Evolutionary conservation across 768 basidiomycete species (phyloP), one percentile per base, ranked within the genome.

Genomic region (Rhodotorula paludigena): DNA sequence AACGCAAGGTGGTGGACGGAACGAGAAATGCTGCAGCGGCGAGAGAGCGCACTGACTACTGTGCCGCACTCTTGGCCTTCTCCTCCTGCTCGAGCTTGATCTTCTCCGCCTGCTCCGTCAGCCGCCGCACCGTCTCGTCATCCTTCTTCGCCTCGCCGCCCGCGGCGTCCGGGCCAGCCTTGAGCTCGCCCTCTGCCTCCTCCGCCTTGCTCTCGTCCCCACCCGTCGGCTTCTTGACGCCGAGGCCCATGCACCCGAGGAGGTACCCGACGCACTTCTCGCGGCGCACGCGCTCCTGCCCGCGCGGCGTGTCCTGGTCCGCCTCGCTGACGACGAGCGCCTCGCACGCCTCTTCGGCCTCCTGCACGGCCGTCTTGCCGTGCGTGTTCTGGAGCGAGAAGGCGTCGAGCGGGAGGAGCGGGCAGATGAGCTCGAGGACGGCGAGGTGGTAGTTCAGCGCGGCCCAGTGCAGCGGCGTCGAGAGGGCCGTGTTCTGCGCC

Each of bases 391-490:
- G 39, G 52, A 68, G 49, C 9, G 36, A 30, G 48, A 64, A 66
- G 9, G 59, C 71, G 14, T 33, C 12, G 45, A 53, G n/a, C 2
- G 71, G 66, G 14, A 72, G 57, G 41, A 68, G 60, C 16, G 71
- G 71, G 53, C 71, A 72, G 28, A 72, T 48, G 48, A 48, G 42
- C 9, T 67, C 52, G 47, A 72, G 71, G 48, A 63, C 47, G 21
- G 66, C 14, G 60, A 72, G 66, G 60, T 72, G 71, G 71, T 61
- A 72, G 66, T 72, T 72, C 25, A 72, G 59, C 8, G 66, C 44
- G 57, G 57, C 53, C 71, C 71, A 72, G 64, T 72, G 71, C 21
- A 72, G 60, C 23, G 71, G 71, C 3, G 71, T 72, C 30, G 71
- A 72, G 14, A 36, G 60, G 30, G 66, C 53, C 21, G 45, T 23